phyloP scores from a whole-genome alignment of 2,329 filamentous ascomycete species.

The Clonostachys chloroleuca region DNA sequence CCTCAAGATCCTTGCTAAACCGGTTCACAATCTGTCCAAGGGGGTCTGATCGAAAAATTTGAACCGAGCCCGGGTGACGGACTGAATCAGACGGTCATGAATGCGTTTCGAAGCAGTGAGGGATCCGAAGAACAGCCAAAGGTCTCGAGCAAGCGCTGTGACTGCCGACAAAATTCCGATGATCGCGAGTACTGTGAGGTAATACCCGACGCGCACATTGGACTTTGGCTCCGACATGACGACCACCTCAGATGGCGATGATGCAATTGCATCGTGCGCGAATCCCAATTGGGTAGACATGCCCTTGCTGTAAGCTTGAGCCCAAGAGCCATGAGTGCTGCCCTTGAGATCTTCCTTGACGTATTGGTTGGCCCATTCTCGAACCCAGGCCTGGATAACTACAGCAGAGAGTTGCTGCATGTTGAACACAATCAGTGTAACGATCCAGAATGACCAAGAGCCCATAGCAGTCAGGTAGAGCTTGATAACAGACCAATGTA shows the following conservation, averaged over 20 bases:
- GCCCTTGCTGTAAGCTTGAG: conserved; percentile 14
- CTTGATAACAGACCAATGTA: conserved; percentile 81
- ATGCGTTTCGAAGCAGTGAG: conserved; percentile 82
- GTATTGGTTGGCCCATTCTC: conserved; percentile 93
- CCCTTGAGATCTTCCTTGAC: conserved; percentile 30
- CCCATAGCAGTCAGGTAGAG: conserved; percentile 91
- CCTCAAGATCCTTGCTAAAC: conserved; percentile 96
- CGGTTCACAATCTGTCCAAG: conserved; percentile 96
- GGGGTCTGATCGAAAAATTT: conserved; percentile 95
- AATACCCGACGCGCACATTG: conserved; percentile 53
- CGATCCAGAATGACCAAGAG: conserved; percentile 91
- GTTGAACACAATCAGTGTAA: conserved; percentile 70
- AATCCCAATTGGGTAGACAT: conserved; percentile 13
- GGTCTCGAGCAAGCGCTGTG: conserved; percentile 78
- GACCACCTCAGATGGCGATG: conserved; percentile 3
- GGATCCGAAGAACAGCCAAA: conserved; percentile 89
- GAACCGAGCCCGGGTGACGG: conserved; percentile 86
- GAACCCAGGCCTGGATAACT: conserved; percentile 90
- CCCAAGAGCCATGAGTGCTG: conserved; percentile 11
- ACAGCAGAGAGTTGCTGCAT: conserved; percentile 82
- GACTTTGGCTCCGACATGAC: conserved; percentile 42
- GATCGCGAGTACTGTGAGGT: conserved; percentile 75
- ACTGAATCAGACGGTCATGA: conserved; percentile 71
- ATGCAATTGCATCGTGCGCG: background rate
- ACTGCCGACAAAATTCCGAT: conserved; percentile 75